Evolutionary conservation across 140 eudicot genomes (phyloP), one percentile per base, ranked within the genome.

Genomic region (Stevia rebaudiana): DNA sequence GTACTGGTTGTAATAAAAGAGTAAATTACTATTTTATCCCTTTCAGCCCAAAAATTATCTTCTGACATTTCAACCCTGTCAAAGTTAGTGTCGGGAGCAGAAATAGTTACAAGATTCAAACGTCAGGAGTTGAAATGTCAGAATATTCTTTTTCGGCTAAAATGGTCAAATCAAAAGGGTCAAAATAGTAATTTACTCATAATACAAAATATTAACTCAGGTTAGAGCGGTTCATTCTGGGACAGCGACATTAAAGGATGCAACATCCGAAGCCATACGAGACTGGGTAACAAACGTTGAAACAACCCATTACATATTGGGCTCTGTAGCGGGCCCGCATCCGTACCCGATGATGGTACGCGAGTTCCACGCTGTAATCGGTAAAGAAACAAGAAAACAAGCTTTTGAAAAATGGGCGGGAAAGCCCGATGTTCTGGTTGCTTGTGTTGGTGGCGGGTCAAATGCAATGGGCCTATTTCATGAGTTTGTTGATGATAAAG

Each of bases 341-440:
- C 97, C 95, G 1, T 86, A 86, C 76, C 97, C 97, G 21, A 90
- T 84, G 97, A 84, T 86, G 90, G 97, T 90, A 1, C 74, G 97
- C 21, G 94, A 86, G 1, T 90, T 90, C 64, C 97, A 86, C 76
- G 88, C 95, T 0, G 90, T 90, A 24, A 90, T 90, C 28, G 97
- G 97, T 24, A 86, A 86, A 76, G 94, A 90, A 82, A 86, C 95
- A 22, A 84, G 97, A 75, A 86, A 86, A 47, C 95, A 90, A 52
- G 95, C 97, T 43, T 64, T 86, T 71, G 94, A 86, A 30, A 90
- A 90, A 71, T 90, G 97, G 97, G 97, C 95, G 49, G 94, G 94
- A 40, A 90, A 84, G 72, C 97, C 97, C 10, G 90, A 86, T 70
- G 83, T 90, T 33, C 64, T 90, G 63, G 90, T 90, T 65, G 97